These are phyloP conservation scores for Solanum clarkiae DNA, from an alignment of 257 asterid species.

Conservation along the genomic window DNA sequence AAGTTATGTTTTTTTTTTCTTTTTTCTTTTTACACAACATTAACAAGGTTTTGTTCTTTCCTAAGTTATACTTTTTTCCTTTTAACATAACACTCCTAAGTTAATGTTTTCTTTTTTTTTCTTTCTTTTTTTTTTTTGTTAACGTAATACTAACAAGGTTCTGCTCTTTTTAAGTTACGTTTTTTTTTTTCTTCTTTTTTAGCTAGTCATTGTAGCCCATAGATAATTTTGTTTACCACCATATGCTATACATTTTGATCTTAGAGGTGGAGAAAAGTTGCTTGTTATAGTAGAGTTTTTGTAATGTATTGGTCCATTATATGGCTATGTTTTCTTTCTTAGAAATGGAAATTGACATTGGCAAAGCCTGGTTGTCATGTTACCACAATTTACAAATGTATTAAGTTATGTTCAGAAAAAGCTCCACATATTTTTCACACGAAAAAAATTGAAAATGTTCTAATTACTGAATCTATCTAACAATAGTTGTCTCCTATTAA, in stretches of 20 bases:
- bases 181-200: not conserved
- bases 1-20: no score
- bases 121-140: no score
- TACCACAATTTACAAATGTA: not conserved
- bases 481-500: no score
- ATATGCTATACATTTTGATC: not conserved
- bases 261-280: not conserved
- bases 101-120: no score
- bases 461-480: no score
- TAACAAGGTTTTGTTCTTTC: not conserved
- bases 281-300: not conserved
- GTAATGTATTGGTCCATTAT: not conserved
- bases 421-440: not conserved
- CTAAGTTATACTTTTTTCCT: not conserved
- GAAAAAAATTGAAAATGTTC: no score
- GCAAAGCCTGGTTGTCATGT: slow-evolving; percentile 1
- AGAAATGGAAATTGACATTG: not conserved
- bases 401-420: not conserved
- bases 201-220: not conserved
- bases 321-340: not conserved
- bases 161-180: no score
- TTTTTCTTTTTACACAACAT: no score
- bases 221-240: not conserved
- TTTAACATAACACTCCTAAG: no score
- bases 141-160: no score